phyloP scores from a whole-genome alignment of 2,329 filamentous ascomycete species.

The Talaromyces sp. region DNA sequence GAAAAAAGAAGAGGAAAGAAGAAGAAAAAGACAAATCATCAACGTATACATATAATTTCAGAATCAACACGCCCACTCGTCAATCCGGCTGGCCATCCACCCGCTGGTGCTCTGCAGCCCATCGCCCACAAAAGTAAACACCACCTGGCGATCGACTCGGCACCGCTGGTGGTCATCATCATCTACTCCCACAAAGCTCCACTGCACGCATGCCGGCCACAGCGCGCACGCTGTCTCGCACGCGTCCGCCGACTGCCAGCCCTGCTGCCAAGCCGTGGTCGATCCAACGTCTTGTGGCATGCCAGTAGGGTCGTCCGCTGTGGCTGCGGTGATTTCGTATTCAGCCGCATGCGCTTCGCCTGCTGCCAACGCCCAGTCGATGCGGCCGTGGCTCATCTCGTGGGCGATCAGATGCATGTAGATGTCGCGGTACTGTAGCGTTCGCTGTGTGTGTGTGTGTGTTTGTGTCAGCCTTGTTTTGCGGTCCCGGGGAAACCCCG shows the following conservation, averaged over 20 bases:
- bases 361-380: slow-evolving; percentile 21
- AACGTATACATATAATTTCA: background rate
- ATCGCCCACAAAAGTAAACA: background rate
- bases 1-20: too few relatives aligned
- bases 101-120: slow-evolving; percentile 21
- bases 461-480: background rate
- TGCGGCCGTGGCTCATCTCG: slow-evolving; percentile 15
- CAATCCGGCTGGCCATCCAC: slow-evolving; percentile 16
- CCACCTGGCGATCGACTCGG: background rate
- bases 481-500: background rate
- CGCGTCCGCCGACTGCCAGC: slow-evolving; percentile 20
- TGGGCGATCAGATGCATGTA: slow-evolving; percentile 20
- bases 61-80: slow-evolving; percentile 3
- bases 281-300: slow-evolving; percentile 14
- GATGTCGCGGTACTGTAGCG: slow-evolving; percentile 21
- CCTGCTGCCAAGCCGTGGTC: slow-evolving; percentile 16
- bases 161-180: slow-evolving; percentile 2
- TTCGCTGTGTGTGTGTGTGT: slow-evolving; percentile 10
- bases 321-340: slow-evolving; percentile 19
- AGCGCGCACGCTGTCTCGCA: slow-evolving; percentile 22
- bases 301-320: slow-evolving; percentile 7
- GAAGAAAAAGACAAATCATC: background rate
- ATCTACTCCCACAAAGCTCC: slow-evolving; percentile 22
- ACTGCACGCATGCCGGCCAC: slow-evolving; percentile 24
- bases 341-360: slow-evolving; percentile 13